Conservation (phyloP, 441 rosid species). For the Mallotus repandus region DNA sequence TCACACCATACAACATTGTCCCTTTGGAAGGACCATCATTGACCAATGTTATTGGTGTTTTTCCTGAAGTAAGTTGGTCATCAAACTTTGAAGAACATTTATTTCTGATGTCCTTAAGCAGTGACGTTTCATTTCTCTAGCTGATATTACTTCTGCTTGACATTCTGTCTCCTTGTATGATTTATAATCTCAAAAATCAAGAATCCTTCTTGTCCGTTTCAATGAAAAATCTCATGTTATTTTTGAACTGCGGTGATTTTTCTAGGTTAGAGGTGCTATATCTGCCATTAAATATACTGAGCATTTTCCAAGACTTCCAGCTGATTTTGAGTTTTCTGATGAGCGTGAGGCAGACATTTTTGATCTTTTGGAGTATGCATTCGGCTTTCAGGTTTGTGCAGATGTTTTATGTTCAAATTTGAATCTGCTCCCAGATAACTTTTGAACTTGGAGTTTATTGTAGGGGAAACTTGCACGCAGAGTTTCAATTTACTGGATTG, state of each 20-base stretch:
- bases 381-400: constrained; percentile 92
- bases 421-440: neutral
- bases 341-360: constrained; percentile 90
- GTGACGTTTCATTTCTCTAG: neutral
- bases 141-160: constrained; percentile 6
- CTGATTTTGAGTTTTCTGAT: constrained; percentile 64
- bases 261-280: constrained; percentile 89
- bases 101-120: constrained; percentile 4
- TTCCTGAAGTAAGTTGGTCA: constrained; percentile 81
- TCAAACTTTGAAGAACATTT: constrained; percentile 10
- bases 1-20: constrained; percentile 82
- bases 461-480: neutral
- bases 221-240: neutral
- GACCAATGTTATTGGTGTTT: constrained; percentile 82
- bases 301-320: constrained; percentile 84
- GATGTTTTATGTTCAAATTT: constrained; percentile 3
- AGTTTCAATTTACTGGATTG: neutral
- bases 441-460: constrained; percentile 1
- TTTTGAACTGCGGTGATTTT: constrained; percentile 13
- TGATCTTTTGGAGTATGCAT: constrained; percentile 85
- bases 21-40: constrained; percentile 88
- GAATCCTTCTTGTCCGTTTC: neutral
- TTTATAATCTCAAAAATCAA: neutral
- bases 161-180: neutral
- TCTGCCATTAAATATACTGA: constrained; percentile 81